Conservation (phyloP, 1,284 basidiomycete genomes). For the Stereum hirsutum region DNA sequence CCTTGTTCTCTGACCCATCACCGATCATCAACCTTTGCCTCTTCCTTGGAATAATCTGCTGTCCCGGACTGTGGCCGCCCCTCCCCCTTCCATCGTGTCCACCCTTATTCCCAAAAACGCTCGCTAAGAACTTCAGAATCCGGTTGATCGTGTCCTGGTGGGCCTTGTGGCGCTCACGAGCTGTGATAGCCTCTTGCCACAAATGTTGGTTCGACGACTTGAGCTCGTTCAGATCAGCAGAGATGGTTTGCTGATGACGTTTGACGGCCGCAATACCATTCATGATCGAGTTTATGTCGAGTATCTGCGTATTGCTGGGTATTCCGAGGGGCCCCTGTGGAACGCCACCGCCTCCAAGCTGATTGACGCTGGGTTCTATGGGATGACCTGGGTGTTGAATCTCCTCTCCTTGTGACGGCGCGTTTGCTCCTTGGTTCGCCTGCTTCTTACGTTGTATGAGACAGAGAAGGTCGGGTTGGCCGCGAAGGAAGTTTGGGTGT, state of each 20-base stretch:
- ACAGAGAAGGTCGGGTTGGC: constrained; percentile 85
- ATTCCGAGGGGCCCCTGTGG: constrained; percentile 9
- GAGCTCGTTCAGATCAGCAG: constrained; percentile 80
- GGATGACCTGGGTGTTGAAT: constrained; percentile 12
- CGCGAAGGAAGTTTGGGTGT: constrained; percentile 84
- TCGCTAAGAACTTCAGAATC: constrained; percentile 90
- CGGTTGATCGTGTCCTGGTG: constrained; percentile 97
- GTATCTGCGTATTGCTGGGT: constrained; percentile 19
- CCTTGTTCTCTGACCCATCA: constrained; percentile 30
- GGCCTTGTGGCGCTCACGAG: constrained; percentile 76
- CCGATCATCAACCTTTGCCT: constrained; percentile 61
- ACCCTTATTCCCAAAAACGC: constrained; percentile 72
- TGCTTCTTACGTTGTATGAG: constrained; percentile 80
- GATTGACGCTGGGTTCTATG: not conserved
- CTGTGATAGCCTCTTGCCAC: constrained; percentile 87
- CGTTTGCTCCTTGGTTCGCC: constrained; percentile 19
- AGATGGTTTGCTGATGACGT: constrained; percentile 86
- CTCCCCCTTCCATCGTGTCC: constrained; percentile 34
- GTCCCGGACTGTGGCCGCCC: constrained; percentile 24
- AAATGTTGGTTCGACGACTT: constrained; percentile 84
- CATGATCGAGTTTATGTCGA: constrained; percentile 72
- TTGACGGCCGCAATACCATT: constrained; percentile 85
- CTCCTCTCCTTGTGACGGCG: constrained; percentile 18
- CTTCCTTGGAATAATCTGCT: constrained; percentile 40
- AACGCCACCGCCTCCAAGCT: not conserved